phyloP scores from a whole-genome alignment of 2,329 filamentous ascomycete genomes.

The Fusarium virguliforme region DNA sequence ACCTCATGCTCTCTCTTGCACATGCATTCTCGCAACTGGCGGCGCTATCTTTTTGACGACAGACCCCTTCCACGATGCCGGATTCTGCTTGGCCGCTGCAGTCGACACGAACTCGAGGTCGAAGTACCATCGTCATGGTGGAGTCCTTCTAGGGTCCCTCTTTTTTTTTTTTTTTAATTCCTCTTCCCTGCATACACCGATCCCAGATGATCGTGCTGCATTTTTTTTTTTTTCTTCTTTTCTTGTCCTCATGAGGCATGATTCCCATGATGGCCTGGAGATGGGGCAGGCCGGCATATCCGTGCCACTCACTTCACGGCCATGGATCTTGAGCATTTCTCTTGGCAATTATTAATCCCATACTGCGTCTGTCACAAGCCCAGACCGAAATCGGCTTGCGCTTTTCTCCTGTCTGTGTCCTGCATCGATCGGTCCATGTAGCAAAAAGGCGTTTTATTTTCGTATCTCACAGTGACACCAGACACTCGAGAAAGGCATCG shows the following conservation, averaged over 20 bases:
- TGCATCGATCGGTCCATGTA: conserved; percentile 6
- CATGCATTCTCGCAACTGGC: conserved; percentile 12
- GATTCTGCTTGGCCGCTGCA: conserved; percentile 24
- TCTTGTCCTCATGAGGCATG: conserved; percentile 31
- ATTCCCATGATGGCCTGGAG: conserved; percentile 30
- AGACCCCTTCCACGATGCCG: conserved; percentile 14
- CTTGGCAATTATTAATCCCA: conserved; percentile 23
- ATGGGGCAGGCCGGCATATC: conserved; percentile 23
- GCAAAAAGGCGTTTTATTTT: conserved; percentile 5
- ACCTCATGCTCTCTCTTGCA: conserved; percentile 9
- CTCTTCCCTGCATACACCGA: conserved; percentile 38
- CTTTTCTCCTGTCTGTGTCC: neutral
- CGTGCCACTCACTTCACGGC: conserved; percentile 10
- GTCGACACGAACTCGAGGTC: conserved; percentile 22
- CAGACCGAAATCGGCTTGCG: conserved; percentile 12
- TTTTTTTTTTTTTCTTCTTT: conserved; percentile 24
- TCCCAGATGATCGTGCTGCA: conserved; percentile 27
- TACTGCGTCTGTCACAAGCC: neutral
- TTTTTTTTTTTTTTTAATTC: conserved; percentile 39
- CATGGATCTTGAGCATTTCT: conserved; percentile 2
- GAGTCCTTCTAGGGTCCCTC: conserved; percentile 44
- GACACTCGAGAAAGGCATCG: conserved; percentile 14
- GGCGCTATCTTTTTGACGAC: conserved; percentile 8
- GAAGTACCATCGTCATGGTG: conserved; percentile 43
- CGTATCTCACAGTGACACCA: conserved; percentile 2